Conservation (phyloP, 1,139 yeast species). For the Spathaspora sp. region DNA sequence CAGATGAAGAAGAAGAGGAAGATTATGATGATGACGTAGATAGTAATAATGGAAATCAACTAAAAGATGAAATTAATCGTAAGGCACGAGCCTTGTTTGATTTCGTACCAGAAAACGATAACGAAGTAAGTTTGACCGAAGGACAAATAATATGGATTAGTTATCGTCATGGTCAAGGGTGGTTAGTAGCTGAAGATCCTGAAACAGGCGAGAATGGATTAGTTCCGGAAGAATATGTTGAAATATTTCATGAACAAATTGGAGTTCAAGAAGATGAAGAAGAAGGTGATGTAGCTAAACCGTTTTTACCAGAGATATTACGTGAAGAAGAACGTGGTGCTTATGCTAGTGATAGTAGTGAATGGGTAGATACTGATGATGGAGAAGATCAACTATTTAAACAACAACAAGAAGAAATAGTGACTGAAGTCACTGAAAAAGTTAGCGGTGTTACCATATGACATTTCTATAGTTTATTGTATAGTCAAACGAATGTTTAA, state of each 20-base stretch:
- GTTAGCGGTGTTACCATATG: conserved; percentile 5
- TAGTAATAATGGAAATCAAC: conserved; percentile 8
- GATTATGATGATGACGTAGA: conserved; percentile 8
- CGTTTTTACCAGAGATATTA: conserved; percentile 46
- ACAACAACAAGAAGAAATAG: conserved; percentile 4
- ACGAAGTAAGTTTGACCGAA: conserved; percentile 74
- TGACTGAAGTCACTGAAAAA: conserved; percentile 3
- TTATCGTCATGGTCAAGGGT: conserved; percentile 95
- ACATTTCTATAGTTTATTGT: conserved; percentile 2
- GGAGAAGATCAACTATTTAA: conserved; percentile 7
- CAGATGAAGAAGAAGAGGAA: conserved; percentile 5
- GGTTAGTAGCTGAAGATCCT: conserved; percentile 93
- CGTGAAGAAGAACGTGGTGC: conserved; percentile 18
- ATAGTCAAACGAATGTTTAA: background rate
- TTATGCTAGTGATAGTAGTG: conserved; percentile 18
- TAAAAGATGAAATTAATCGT: conserved; percentile 41
- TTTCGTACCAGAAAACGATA: conserved; percentile 89
- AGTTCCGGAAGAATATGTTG: conserved; percentile 94
- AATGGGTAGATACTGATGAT: conserved; percentile 39
- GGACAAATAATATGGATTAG: conserved; percentile 86
- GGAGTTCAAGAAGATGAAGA: conserved; percentile 21
- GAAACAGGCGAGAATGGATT: conserved; percentile 81
- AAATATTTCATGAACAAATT: conserved; percentile 27
- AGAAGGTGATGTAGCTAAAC: conserved; percentile 43
- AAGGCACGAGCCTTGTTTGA: conserved; percentile 86